A percentile compares a stretch with the other conserved stretches of the same genome.
These are phyloP conservation scores for Talaromyces marneffei DNA, from an alignment of 2,329 filamentous ascomycete species.

Conservation along the genomic window DNA sequence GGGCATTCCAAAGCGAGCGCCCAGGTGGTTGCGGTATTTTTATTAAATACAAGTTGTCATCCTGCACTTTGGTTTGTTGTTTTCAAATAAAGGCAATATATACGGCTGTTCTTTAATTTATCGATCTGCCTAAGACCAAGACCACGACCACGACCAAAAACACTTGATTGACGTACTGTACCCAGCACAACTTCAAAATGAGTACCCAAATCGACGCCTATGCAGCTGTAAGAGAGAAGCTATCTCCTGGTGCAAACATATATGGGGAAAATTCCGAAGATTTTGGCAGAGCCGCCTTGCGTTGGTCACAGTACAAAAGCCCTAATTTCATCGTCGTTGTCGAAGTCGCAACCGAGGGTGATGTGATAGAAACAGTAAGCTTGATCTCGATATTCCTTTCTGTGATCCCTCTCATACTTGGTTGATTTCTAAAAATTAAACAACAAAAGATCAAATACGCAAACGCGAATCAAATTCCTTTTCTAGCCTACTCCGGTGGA, in stretches of 20 bases:
- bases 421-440: not conserved
- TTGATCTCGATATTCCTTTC: not conserved
- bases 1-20: too few relatives aligned
- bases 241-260: conserved; percentile 4
- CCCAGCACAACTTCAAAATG: conserved; percentile 23
- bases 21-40: too few relatives aligned
- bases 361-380: conserved; percentile 12
- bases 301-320: conserved; percentile 4
- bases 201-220: not conserved
- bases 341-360: conserved; percentile 4
- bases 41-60: too few relatives aligned
- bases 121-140: too few relatives aligned
- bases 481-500: conserved; percentile 1
- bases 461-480: not conserved
- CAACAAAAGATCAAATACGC: conserved; percentile 2
- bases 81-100: not conserved
- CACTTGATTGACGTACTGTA: not conserved
- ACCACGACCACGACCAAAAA: too few relatives aligned
- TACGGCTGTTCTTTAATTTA: too few relatives aligned
- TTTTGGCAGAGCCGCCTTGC: not conserved
- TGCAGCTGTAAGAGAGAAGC: not conserved
- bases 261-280: not conserved
- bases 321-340: conserved; percentile 5
- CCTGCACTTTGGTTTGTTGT: not conserved
- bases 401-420: not conserved